phyloP scores from a whole-genome alignment of 2,329 filamentous ascomycete genomes.

The Bertia moriformis region DNA sequence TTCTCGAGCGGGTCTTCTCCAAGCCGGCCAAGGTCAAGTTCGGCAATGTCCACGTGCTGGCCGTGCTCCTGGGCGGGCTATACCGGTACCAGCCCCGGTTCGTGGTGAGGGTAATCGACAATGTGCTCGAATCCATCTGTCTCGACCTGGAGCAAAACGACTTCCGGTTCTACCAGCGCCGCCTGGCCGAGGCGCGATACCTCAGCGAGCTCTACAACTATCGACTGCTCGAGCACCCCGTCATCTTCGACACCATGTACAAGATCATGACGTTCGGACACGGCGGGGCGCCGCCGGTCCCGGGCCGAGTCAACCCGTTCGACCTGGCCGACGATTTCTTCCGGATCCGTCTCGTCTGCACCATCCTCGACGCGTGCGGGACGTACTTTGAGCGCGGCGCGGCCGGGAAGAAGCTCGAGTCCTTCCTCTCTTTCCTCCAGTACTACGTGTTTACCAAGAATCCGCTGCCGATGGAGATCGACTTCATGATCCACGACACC shows the following conservation, averaged over 20 bases:
- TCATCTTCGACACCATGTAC: constrained; percentile 91
- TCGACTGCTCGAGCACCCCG: constrained; percentile 84
- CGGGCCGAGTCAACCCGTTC: constrained; percentile 63
- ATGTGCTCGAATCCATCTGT: constrained; percentile 76
- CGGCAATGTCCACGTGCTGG: constrained; percentile 85
- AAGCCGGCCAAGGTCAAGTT: constrained; percentile 97
- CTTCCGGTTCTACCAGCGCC: constrained; percentile 90
- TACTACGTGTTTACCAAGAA: constrained; percentile 56
- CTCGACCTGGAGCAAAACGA: constrained; percentile 89
- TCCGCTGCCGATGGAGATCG: constrained; percentile 84
- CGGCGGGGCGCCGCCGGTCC: constrained; percentile 67
- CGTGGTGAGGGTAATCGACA: constrained; percentile 80
- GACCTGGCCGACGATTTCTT: constrained; percentile 93
- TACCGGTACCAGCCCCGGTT: constrained; percentile 88
- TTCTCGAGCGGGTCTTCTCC: constrained; percentile 81
- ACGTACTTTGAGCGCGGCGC: constrained; percentile 89
- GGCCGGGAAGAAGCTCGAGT: constrained; percentile 93
- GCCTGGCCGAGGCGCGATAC: constrained; percentile 91
- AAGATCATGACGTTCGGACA: constrained; percentile 89
- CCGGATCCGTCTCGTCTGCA: constrained; percentile 78
- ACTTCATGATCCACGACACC: constrained; percentile 89
- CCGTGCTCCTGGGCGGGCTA: constrained; percentile 74
- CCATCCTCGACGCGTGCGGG: constrained; percentile 83
- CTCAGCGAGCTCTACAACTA: constrained; percentile 95
- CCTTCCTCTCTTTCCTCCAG: constrained; percentile 91